A percentile compares a stretch with the other conserved stretches of the same genome.
These are phyloP conservation scores for Phialophora macrospora DNA, from an alignment of 2,329 filamentous ascomycete species.

Conservation along the genomic window DNA sequence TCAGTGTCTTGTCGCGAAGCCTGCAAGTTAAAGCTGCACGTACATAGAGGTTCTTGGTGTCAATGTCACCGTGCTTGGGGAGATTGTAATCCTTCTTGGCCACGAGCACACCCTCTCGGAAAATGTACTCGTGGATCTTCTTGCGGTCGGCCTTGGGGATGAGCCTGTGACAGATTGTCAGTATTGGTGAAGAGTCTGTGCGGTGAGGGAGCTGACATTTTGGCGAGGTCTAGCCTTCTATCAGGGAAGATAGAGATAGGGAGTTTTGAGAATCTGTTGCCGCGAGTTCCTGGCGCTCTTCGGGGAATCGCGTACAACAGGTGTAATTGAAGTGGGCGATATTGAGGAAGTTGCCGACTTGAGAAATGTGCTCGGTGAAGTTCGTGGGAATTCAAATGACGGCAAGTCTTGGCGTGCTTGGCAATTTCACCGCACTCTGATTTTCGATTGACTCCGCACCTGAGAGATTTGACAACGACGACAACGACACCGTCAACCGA, in stretches of 20 bases:
- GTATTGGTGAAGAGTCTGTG: slow-evolving; percentile 2
- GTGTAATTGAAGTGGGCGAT: slow-evolving; percentile 14
- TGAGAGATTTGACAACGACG: slow-evolving; percentile 9
- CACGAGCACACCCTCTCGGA: slow-evolving; percentile 89
- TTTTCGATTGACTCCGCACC: slow-evolving; percentile 12
- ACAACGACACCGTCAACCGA: slow-evolving; percentile 17
- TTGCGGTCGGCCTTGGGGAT: slow-evolving; percentile 99
- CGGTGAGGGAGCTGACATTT: slow-evolving; percentile 37
- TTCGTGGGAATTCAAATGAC: neutral
- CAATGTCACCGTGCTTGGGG: slow-evolving; percentile 95
- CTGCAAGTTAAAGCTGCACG: slow-evolving; percentile 36
- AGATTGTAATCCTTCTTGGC: slow-evolving; percentile 99
- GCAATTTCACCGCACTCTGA: slow-evolving; percentile 11
- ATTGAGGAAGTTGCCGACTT: neutral
- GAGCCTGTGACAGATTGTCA: slow-evolving; percentile 66
- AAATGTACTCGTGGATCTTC: slow-evolving; percentile 99
- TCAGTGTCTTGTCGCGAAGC: slow-evolving; percentile 8
- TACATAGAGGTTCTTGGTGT: slow-evolving; percentile 98
- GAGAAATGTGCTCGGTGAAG: neutral
- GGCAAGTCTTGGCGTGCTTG: slow-evolving; percentile 8
- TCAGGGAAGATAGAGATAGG: neutral
- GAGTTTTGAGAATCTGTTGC: slow-evolving; percentile 49
- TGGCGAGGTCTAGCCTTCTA: slow-evolving; percentile 50
- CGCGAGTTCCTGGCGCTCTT: slow-evolving; percentile 59
- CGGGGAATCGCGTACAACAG: slow-evolving; percentile 60